Conservation (phyloP, 2,329 filamentous ascomycete species). For the Hymenoscyphus fructigenus region DNA sequence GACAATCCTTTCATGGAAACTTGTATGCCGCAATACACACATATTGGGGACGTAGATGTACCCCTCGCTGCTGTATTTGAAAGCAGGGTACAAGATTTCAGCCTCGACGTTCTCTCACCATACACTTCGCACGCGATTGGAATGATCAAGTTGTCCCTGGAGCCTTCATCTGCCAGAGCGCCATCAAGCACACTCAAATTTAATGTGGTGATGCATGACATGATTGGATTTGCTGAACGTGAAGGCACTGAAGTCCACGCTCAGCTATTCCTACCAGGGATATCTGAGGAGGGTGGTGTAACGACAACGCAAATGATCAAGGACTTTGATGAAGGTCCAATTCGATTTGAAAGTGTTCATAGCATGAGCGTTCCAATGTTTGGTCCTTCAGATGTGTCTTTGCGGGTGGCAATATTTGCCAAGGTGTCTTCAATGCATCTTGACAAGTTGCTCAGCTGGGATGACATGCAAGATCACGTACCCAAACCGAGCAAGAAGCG, state of each 20-base stretch:
- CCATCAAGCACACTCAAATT: constrained; percentile 94
- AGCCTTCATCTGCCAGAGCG: constrained; percentile 89
- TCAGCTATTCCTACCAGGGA: constrained; percentile 90
- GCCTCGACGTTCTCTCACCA: constrained; percentile 84
- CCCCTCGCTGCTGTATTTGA: constrained; percentile 92
- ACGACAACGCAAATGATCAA: constrained; percentile 94
- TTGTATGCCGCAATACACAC: constrained; percentile 87
- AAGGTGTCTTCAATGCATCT: constrained; percentile 90
- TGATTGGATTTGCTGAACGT: constrained; percentile 90
- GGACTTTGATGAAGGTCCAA: constrained; percentile 88
- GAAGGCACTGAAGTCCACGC: constrained; percentile 96
- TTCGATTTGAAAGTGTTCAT: constrained; percentile 96
- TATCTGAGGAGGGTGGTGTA: constrained; percentile 85
- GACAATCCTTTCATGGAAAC: constrained; percentile 91
- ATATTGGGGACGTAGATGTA: constrained; percentile 90
- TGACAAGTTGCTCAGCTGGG: constrained; percentile 96
- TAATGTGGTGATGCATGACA: constrained; percentile 97
- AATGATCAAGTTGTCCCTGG: constrained; percentile 84
- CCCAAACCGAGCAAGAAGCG: constrained; percentile 55
- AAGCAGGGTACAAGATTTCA: constrained; percentile 90
- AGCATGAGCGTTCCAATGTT: constrained; percentile 92
- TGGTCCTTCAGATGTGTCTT: constrained; percentile 68
- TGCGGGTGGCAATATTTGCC: constrained; percentile 89
- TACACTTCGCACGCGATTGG: constrained; percentile 90
- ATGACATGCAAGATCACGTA: constrained; percentile 87